Evolutionary conservation across 345 rosid genomes (phyloP).

Genomic region (Anastatica hierochuntica): DNA sequence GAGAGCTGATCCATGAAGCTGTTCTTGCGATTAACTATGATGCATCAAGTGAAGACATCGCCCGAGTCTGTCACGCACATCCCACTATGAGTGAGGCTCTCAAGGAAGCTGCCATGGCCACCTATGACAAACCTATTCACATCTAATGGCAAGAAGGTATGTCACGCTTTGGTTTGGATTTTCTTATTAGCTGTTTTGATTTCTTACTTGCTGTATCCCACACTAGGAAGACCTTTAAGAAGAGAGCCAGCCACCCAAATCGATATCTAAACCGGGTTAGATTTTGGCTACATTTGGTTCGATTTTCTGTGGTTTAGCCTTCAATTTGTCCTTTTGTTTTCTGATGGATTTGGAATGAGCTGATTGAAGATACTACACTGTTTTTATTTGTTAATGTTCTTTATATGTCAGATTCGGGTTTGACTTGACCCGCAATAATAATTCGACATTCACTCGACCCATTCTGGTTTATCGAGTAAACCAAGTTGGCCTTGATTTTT

Average conservation of each 20-base stretch:
- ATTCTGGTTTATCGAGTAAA: conserved; percentile 14
- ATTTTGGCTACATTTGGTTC: conserved; percentile 4
- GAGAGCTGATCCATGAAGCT: conserved; percentile 97
- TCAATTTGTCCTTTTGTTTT: neutral
- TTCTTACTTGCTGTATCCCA: neutral
- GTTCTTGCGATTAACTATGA: conserved; percentile 75
- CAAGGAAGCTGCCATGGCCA: conserved; percentile 99
- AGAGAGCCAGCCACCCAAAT: conserved; percentile 5
- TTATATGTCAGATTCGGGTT: conserved; percentile 16
- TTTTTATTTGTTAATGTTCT: conserved; percentile 16
- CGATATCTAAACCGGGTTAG: conserved; percentile 7
- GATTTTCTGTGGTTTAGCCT: conserved; percentile 18
- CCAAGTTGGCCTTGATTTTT: conserved; percentile 9
- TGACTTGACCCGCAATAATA: conserved; percentile 17
- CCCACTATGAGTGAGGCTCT: conserved; percentile 99
- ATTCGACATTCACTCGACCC: conserved; percentile 5
- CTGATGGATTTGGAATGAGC: conserved; percentile 9
- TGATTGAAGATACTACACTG: neutral
- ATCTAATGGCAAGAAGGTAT: conserved; percentile 31
- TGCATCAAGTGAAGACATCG: conserved; percentile 91
- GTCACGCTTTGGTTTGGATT: neutral
- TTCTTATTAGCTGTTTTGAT: neutral
- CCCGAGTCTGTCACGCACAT: conserved; percentile 96
- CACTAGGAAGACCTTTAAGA: conserved; percentile 7
- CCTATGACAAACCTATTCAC: conserved; percentile 98